Base-by-base conservation (phyloP, 805 yeast species). In the Ogataea pini region DNA sequence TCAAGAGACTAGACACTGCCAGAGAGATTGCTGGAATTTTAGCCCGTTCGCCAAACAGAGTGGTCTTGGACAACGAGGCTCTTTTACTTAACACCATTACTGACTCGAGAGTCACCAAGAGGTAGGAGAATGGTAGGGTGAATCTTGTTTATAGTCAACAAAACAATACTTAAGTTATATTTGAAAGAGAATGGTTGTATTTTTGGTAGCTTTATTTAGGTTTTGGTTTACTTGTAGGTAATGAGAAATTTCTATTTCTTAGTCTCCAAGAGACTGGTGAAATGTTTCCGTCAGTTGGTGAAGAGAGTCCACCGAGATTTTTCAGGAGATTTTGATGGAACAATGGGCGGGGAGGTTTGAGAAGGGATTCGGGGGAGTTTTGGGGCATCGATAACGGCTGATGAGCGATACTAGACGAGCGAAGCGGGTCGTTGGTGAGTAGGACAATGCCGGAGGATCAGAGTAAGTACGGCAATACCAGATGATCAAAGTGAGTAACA, bases 1-100 rank as follows among this genome's bases (percentile, higher is more conserved):
- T 94, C 71, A 94, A 92, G 76, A 85, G 97, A 72, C 80, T 94
- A 67, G 98, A 92, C 67, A 94, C 98, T 38, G 98, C 99, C 16
- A 82, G 91, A 64, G 99, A 94, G 64, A 94, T 94, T 68, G 97
- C 98, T 36, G 75, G 72, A 27, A 89, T 92, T 34, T 73, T 94
- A 63, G 80, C 96, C 29, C 75, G 74, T 60, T 89, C 97, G 49
- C 97, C 97, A 60, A 94, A 94, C 82, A 83, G 82, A 68, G 89
- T 94, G 61, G 77, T 92, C 61, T 79, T 94, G 64, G 97, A 92
- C 66, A 91, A 88, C 68, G 96, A 89, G 71, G 85, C 97, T 22
- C 81, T 94, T 69, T 78, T 94, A 69, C 80, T 94, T 68, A 89
- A 92, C 71, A 92, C 97, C 8, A 83, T 86, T 34, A 76, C 85